A percentile compares a stretch with the other conserved stretches of the same genome.
phyloP scores from a whole-genome alignment of 176 grass and related monocot genomes.

The Miscanthus lutarioriparius region DNA sequence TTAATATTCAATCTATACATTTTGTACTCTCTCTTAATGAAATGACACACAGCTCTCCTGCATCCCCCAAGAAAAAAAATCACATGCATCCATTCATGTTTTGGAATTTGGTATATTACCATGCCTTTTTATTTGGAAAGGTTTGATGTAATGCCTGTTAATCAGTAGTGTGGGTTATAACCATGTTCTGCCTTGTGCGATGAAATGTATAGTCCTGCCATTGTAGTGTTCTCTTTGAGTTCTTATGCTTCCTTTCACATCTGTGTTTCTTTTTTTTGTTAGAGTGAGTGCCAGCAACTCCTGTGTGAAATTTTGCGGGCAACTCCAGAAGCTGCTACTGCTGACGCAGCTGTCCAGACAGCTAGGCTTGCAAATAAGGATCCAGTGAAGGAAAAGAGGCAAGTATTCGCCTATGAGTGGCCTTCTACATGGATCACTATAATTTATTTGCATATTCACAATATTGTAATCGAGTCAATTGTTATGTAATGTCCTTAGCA shows the following conservation, averaged over 20 bases:
- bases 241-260: constrained; percentile 27
- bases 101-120: neutral
- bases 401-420: constrained; percentile 39
- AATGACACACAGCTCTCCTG: neutral
- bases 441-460: constrained; percentile 9
- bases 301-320: constrained; percentile 96
- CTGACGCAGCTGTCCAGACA: constrained; percentile 96
- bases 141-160: constrained; percentile 25
- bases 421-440: constrained; percentile 32
- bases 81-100: constrained; percentile 10
- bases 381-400: constrained; percentile 93
- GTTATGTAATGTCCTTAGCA: constrained; percentile 10
- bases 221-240: constrained; percentile 18
- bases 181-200: constrained; percentile 13
- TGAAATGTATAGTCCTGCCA: constrained; percentile 25
- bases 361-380: constrained; percentile 93
- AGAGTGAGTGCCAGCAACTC: constrained; percentile 99
- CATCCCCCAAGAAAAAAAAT: neutral
- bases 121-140: constrained; percentile 23
- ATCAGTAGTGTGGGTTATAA: constrained; percentile 1
- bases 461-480: constrained; percentile 3
- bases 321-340: constrained; percentile 98
- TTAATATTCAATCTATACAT: constrained; percentile 5
- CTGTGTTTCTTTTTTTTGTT: constrained; percentile 33
- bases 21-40: neutral